phyloP scores from a whole-genome alignment of 2,329 filamentous ascomycete genomes.

The Calonectria pauciramosa region DNA sequence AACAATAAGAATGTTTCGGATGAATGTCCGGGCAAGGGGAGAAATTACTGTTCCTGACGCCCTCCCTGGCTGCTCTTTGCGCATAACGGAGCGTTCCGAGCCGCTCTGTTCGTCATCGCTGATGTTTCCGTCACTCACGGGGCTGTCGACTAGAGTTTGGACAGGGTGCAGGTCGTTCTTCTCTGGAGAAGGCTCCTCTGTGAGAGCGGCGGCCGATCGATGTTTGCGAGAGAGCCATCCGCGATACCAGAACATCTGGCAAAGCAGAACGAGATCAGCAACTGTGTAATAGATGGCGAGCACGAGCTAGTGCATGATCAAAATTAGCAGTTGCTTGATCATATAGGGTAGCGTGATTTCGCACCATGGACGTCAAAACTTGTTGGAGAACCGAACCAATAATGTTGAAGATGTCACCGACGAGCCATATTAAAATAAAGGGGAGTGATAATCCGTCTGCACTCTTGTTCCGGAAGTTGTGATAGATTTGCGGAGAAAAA shows the following conservation, averaged over 20 bases:
- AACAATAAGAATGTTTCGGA: conserved; percentile 63
- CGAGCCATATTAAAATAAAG: conserved; percentile 93
- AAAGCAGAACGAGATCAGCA: conserved; percentile 88
- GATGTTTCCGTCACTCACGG: background rate
- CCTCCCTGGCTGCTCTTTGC: background rate
- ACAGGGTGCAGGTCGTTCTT: conserved; percentile 64
- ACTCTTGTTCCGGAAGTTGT: conserved; percentile 88
- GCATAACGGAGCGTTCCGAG: background rate
- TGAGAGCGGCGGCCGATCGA: conserved; percentile 52
- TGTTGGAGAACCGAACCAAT: conserved; percentile 90
- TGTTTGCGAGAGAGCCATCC: conserved; percentile 79
- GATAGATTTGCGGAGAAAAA: conserved; percentile 96
- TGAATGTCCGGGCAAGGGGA: background rate
- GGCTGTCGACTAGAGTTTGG: conserved; percentile 19
- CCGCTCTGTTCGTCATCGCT: background rate
- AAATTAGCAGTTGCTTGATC: conserved; percentile 1
- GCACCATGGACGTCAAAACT: conserved; percentile 91
- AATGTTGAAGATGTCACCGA: conserved; percentile 97
- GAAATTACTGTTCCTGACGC: background rate
- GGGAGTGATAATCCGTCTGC: conserved; percentile 91
- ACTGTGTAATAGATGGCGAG: conserved; percentile 93
- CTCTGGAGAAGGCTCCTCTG: conserved; percentile 56
- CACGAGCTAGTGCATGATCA: conserved; percentile 71
- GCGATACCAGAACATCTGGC: conserved; percentile 95
- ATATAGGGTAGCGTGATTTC: conserved; percentile 26